A percentile compares a stretch with the other conserved stretches of the same genome.
Evolutionary conservation across 306 rosid genomes (phyloP).

Genomic region (Pterocarpus santalinus): DNA sequence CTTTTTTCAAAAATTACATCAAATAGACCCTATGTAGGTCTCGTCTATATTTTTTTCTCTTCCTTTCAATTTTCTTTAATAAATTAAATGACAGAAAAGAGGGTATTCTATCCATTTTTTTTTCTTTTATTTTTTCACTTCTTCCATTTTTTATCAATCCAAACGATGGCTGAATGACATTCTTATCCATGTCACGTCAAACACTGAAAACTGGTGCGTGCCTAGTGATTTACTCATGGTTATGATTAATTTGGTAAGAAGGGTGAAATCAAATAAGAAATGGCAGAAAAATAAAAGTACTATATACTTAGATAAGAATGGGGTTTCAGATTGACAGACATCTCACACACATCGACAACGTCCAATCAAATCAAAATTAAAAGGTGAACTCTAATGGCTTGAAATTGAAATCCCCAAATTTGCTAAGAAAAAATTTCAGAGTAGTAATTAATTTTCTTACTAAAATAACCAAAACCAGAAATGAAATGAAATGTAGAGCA

Average conservation of each 20-base stretch:
- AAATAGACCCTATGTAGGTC: no score
- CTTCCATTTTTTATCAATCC: no score
- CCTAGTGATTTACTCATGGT: neutral
- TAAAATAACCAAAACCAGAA: constrained; percentile 10
- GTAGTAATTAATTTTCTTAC: neutral
- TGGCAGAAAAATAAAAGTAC: constrained; percentile 22
- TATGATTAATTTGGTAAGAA: constrained; percentile 27
- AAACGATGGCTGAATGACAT: constrained; percentile 16
- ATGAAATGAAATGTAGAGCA: constrained; percentile 13
- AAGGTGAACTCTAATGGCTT: constrained; percentile 15
- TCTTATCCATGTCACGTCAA: constrained; percentile 42
- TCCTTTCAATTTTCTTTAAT: no score
- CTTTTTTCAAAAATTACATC: no score
- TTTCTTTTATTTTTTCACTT: no score
- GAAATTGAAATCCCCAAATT: neutral
- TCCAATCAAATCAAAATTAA: constrained; percentile 53
- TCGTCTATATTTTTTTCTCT: no score
- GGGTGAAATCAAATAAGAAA: constrained; percentile 3
- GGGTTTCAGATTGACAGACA: constrained; percentile 43
- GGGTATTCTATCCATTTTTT: no score
- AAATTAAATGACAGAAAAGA: no score
- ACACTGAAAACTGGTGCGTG: neutral
- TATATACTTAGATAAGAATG: neutral
- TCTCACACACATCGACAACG: constrained; percentile 51
- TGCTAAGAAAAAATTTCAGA: neutral